Evolutionary conservation across 805 yeast species (phyloP).

Genomic region (Kurtzmaniella cleridarum): DNA sequence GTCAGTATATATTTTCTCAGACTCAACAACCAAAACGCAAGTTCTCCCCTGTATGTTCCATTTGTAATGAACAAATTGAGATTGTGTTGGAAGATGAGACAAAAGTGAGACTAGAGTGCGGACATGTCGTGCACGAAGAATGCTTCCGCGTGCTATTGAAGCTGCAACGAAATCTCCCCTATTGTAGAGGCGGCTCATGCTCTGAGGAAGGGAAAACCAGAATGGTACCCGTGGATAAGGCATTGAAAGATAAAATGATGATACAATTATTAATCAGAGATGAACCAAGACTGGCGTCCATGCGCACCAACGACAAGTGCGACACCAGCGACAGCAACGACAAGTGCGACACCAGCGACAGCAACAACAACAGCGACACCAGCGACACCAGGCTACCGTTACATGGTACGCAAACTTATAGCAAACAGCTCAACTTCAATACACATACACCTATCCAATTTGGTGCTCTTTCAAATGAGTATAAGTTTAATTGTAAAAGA

Average conservation of each 20-base stretch:
- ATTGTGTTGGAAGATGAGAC: constrained; percentile 41
- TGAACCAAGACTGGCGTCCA: no score
- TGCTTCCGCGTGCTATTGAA: constrained; percentile 37
- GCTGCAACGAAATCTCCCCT: not conserved
- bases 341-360: no score
- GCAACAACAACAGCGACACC: no score
- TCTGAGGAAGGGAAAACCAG: not conserved
- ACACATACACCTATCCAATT: no score
- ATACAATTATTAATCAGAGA: not conserved
- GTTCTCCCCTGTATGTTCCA: constrained; percentile 31
- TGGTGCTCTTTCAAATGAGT: not conserved
- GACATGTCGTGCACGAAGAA: constrained; percentile 53
- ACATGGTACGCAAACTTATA: no score
- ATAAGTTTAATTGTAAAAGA: not conserved
- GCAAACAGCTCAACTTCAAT: no score
- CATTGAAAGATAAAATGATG: constrained; percentile 4
- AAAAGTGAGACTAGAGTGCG: constrained; percentile 47
- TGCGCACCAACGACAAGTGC: no score
- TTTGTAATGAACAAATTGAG: constrained; percentile 49
- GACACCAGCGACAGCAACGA: no score
- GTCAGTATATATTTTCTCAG: constrained; percentile 17
- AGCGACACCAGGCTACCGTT: no score
- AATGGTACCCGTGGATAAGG: constrained; percentile 7
- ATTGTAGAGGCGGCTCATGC: not conserved
- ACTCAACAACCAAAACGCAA: constrained; percentile 8